phyloP scores from a whole-genome alignment of 1,284 basidiomycete species.

The Sphagnurus paluster region DNA sequence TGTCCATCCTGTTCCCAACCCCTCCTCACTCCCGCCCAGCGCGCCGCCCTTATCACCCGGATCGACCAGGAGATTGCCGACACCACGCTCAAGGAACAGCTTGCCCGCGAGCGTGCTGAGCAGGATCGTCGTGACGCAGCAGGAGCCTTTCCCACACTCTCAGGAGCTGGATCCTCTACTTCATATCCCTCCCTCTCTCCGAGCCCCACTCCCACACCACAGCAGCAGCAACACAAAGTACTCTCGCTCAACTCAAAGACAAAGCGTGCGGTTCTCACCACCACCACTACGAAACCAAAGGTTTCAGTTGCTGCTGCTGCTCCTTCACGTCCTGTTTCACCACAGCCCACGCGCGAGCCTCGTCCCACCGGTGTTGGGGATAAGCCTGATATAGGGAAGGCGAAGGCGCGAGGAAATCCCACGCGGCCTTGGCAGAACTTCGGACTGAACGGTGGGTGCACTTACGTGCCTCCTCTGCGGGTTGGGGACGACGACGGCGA shows the following conservation, averaged over 20 bases:
- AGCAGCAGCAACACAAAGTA: conserved; percentile 52
- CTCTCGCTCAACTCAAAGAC: conserved; percentile 56
- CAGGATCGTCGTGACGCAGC: conserved; percentile 49
- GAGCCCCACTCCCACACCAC: conserved; percentile 16
- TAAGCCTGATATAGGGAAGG: conserved; percentile 25
- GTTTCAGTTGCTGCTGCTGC: conserved; percentile 32
- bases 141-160: conserved; percentile 64
- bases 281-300: conserved; percentile 38
- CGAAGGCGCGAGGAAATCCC: conserved; percentile 25
- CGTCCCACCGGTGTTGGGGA: conserved; percentile 30
- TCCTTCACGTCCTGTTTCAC: conserved; percentile 27
- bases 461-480: conserved; percentile 39
- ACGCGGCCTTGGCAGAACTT: conserved; percentile 51
- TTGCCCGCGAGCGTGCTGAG: conserved; percentile 41
- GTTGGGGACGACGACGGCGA: conserved; percentile 19
- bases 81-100: conserved; percentile 48
- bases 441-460: conserved; percentile 29
- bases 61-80: conserved; percentile 46
- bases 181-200: conserved; percentile 9
- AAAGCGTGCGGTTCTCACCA: conserved; percentile 52
- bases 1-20: conserved; percentile 59
- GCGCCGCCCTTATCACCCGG: conserved; percentile 36
- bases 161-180: background rate
- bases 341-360: conserved; percentile 39
- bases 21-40: conserved; percentile 21